These are phyloP conservation scores for Penicillium sp. DNA, from an alignment of 2,329 filamentous ascomycete genomes.

Conservation along the genomic window DNA sequence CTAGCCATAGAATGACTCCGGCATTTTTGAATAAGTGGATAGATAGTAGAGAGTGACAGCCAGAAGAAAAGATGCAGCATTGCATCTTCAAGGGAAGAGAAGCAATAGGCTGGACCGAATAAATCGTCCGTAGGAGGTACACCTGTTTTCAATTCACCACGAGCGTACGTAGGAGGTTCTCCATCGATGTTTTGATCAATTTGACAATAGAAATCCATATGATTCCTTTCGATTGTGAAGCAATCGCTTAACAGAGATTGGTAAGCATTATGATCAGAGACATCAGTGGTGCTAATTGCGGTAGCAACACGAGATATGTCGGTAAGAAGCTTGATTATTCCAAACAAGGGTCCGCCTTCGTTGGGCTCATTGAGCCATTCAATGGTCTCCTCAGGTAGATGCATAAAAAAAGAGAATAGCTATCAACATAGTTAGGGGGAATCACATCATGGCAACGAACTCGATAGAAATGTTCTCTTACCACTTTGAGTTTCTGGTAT, in stretches of 20 bases:
- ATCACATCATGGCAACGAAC: background rate
- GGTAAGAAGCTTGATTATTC: slow-evolving; percentile 2
- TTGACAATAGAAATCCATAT: background rate
- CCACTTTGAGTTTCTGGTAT: slow-evolving; percentile 5
- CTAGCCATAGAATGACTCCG: background rate
- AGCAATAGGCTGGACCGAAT: slow-evolving; percentile 9
- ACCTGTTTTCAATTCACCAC: slow-evolving; percentile 3
- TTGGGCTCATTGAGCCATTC: background rate
- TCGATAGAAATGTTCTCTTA: background rate
- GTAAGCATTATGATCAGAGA: background rate
- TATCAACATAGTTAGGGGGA: background rate
- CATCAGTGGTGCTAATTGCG: background rate
- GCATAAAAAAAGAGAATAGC: background rate
- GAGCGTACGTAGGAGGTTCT: background rate
- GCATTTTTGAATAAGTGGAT: slow-evolving; percentile 1
- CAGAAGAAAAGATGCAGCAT: slow-evolving; percentile 6
- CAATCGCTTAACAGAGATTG: background rate
- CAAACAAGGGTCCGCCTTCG: background rate
- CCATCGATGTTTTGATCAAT: background rate
- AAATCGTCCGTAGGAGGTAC: background rate
- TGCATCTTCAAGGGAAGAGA: slow-evolving; percentile 1
- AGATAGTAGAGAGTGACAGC: background rate
- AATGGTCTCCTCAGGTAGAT: background rate
- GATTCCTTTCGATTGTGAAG: background rate
- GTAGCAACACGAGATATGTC: background rate